phyloP scores from a whole-genome alignment of 805 yeast genomes.

The Teunomyces barrocoloradensis region DNA sequence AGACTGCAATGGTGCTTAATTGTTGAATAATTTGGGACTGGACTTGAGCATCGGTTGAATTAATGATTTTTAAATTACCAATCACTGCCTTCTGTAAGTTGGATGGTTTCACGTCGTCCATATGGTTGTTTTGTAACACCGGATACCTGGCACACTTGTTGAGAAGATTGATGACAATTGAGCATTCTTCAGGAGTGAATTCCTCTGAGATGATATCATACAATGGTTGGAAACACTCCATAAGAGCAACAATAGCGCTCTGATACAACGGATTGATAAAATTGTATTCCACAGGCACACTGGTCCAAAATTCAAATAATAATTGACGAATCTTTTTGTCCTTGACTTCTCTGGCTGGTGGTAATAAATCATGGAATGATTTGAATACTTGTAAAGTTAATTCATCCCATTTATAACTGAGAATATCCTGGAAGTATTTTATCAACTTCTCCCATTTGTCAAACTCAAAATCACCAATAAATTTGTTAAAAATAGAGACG shows the following conservation, averaged over 20 bases:
- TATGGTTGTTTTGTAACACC: constrained; percentile 54
- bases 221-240: constrained; percentile 52
- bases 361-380: constrained; percentile 48
- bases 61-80: constrained; percentile 40
- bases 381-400: constrained; percentile 56
- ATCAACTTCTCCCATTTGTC: constrained; percentile 59
- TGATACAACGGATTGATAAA: constrained; percentile 51
- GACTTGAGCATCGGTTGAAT: constrained; percentile 27
- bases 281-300: constrained; percentile 38
- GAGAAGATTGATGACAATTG: constrained; percentile 54
- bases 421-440: constrained; percentile 43
- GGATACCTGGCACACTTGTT: constrained; percentile 72
- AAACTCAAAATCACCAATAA: constrained; percentile 37
- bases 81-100: constrained; percentile 62
- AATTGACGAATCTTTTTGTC: constrained; percentile 25
- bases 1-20: constrained; percentile 48
- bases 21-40: constrained; percentile 52
- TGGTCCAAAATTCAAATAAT: constrained; percentile 51
- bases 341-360: constrained; percentile 18
- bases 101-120: constrained; percentile 54
- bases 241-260: constrained; percentile 56
- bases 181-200: constrained; percentile 38
- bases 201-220: constrained; percentile 33
- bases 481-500: constrained; percentile 56
- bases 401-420: constrained; percentile 44